phyloP scores from a whole-genome alignment of 345 rosid genomes.

The Murraya koenigii region DNA sequence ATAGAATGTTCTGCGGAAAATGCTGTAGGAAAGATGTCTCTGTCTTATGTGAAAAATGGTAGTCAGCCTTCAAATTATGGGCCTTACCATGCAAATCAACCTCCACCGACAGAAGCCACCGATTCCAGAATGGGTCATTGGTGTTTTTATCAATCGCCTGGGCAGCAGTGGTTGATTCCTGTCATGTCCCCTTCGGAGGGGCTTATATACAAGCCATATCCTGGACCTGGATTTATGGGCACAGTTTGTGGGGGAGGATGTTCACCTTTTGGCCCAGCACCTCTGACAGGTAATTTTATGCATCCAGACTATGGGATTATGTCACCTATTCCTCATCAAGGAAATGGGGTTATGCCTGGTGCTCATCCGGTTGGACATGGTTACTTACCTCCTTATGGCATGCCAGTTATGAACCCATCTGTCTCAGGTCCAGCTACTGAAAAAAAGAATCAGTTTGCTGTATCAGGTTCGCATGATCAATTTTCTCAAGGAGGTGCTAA shows the following conservation, averaged over 20 bases:
- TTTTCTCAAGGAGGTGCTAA: slow-evolving; percentile 36
- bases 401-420: slow-evolving; percentile 46
- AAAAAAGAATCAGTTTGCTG: slow-evolving; percentile 40
- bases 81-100: slow-evolving; percentile 33
- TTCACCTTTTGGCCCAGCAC: slow-evolving; percentile 49
- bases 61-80: slow-evolving; percentile 38
- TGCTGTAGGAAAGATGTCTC: slow-evolving; percentile 42
- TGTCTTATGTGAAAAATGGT: slow-evolving; percentile 32
- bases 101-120: slow-evolving; percentile 19
- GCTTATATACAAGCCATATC: slow-evolving; percentile 79
- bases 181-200: slow-evolving; percentile 93
- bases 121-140: slow-evolving; percentile 34
- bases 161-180: slow-evolving; percentile 84
- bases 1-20: slow-evolving; percentile 61
- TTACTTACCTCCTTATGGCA: slow-evolving; percentile 67
- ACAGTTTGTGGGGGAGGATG: slow-evolving; percentile 42
- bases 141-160: slow-evolving; percentile 41
- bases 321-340: slow-evolving; percentile 42
- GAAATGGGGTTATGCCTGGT: slow-evolving; percentile 39
- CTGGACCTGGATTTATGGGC: slow-evolving; percentile 51
- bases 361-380: slow-evolving; percentile 49
- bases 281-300: slow-evolving; percentile 41
- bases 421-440: slow-evolving; percentile 46
- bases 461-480: slow-evolving; percentile 29
- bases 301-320: slow-evolving; percentile 45